Conservation (phyloP, 106 monocot species). For the Allium sativum region DNA sequence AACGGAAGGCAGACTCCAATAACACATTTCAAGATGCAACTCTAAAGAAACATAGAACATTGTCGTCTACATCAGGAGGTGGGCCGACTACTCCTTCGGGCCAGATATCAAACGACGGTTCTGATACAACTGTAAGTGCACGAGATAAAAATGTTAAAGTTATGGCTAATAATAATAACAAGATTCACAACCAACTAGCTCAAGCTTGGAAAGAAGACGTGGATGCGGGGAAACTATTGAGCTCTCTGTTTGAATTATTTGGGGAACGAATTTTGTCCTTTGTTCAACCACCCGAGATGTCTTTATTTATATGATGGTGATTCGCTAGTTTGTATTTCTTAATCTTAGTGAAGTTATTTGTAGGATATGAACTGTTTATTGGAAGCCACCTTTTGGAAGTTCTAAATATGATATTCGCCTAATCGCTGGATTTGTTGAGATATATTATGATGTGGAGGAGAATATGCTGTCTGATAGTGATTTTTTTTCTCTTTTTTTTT, state of each 20-base stretch:
- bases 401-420: no score
- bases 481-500: no score
- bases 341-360: no score
- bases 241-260: constrained; percentile 67
- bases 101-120: constrained; percentile 15
- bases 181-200: constrained; percentile 22
- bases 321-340: no score
- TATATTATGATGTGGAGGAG: no score
- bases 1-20: constrained; percentile 40
- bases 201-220: constrained; percentile 94
- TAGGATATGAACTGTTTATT: no score
- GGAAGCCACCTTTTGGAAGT: no score
- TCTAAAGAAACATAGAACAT: constrained; percentile 55
- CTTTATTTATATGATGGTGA: constrained; percentile 32
- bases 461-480: no score
- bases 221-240: constrained; percentile 61
- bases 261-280: constrained; percentile 81
- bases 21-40: constrained; percentile 47
- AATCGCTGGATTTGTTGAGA: no score
- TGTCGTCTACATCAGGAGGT: constrained; percentile 17
- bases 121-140: constrained; percentile 11
- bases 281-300: constrained; percentile 65
- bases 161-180: constrained; percentile 10
- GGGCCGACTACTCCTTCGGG: constrained; percentile 30
- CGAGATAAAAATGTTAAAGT: constrained; percentile 10